Base-by-base conservation (phyloP, 495 filamentous ascomycete genomes). In the Staphylotrichum tortipilum region DNA sequence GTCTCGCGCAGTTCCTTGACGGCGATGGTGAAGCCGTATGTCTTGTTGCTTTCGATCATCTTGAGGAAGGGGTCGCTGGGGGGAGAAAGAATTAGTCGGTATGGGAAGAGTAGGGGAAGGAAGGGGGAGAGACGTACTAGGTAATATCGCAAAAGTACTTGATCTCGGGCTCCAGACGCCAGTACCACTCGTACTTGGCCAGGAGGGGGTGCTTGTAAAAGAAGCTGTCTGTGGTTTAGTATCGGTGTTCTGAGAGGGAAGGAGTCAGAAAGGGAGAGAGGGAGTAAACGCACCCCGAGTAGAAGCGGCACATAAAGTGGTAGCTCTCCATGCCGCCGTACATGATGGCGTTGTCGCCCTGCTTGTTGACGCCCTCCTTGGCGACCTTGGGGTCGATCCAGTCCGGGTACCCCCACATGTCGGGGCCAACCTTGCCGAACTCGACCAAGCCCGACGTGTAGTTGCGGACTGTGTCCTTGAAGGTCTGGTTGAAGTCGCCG, bases 141-240 rank as follows among this genome's bases (percentile, higher is more conserved):
- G 92, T 99, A 55, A 99, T 95, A 59, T 99, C 92, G 66, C 92
- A 99, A 75, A 97, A 99, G 75, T 97, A 99, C 74, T 91, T 96
- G 83, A 99, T 97, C 68, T 99, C 92, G 63, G 92, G 92, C 80
- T 99, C 92, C 68, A 99, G 70, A 39, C 92, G 88, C 92, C 92
- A 99, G 73, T 99, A 99, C 92, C 92, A 99, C 65, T 96, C 88
- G 71, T 97, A 99, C 69, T 99, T 95, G 60, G 84, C 75, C 31
- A 99, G 79, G 19, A 97, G 81, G 54, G 90, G 86, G 60, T 99
- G 92, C 71, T 96, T 95, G 75, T 94, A 99, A 73, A 99, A 99
- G 69, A 89, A 88, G 33, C 90, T 28, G n/a, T n/a, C n/a, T n/a
- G n/a, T n/a, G n/a, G n/a, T n/a, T n/a, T n/a, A n/a, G n/a, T n/a